Conservation (phyloP, 2,329 filamentous ascomycete genomes). For the Pseudovirgaria hyperparasitica region DNA sequence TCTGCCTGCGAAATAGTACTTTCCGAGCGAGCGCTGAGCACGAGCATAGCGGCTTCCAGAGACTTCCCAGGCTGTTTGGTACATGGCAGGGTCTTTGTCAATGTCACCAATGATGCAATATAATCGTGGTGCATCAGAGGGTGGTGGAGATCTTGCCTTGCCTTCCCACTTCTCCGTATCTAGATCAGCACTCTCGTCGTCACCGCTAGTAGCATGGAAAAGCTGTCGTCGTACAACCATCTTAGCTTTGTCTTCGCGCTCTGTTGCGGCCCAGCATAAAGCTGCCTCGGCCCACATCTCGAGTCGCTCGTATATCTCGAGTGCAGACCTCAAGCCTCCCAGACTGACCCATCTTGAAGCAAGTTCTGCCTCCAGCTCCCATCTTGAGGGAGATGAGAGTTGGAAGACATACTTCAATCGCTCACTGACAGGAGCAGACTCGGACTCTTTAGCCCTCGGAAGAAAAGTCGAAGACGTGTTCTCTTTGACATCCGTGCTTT, state of each 20-base stretch:
- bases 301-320: constrained; percentile 91
- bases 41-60: constrained; percentile 71
- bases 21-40: constrained; percentile 76
- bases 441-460: constrained; percentile 58
- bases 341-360: constrained; percentile 85
- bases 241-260: constrained; percentile 73
- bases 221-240: constrained; percentile 66
- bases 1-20: constrained; percentile 56
- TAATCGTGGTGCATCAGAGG: constrained; percentile 71
- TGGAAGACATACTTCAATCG: constrained; percentile 75
- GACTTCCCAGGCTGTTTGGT: constrained; percentile 77
- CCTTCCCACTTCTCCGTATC: constrained; percentile 49
- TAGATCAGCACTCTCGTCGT: constrained; percentile 24
- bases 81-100: constrained; percentile 60
- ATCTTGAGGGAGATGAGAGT: constrained; percentile 71
- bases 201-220: constrained; percentile 49
- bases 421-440: constrained; percentile 65
- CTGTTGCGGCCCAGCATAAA: constrained; percentile 67
- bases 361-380: constrained; percentile 89
- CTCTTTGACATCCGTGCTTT: constrained; percentile 8
- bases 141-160: constrained; percentile 54
- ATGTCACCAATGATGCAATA: constrained; percentile 93
- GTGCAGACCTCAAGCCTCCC: constrained; percentile 74
- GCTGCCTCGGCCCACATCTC: constrained; percentile 93
- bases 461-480: constrained; percentile 62